Evolutionary conservation across 176 grass and related monocot genomes (phyloP), one percentile per base, ranked within the genome.

Genomic region (Carex pumila): DNA sequence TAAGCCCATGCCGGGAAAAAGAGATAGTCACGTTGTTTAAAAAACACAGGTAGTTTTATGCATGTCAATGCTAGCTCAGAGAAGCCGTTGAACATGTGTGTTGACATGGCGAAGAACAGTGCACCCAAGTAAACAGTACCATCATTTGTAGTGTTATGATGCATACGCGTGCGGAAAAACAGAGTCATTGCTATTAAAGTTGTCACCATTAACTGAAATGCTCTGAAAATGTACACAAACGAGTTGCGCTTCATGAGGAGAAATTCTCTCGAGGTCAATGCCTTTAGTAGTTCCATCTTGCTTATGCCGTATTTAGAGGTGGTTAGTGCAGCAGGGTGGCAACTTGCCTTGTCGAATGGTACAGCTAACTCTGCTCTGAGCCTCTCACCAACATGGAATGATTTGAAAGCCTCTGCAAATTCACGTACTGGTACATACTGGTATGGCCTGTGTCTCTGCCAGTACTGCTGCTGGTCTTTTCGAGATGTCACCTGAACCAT

Each of bases 1-100:
- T 94, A 94, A 31, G 88, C 83, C 92, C 92, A 94, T 61, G 90
- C 56, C 6, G 92, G 92, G 63, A 88, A 91, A 80, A 94, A 94
- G 79, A 89, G 87, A 79, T 81, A 88, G 71, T 91, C 92, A 19
- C 90, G 87, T 86, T 94, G 92, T 80, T 94, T 94, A 69, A 88
- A 94, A 84, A 94, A 94, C 47, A 94, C 88, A 0, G 92, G 92
- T 64, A 94, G 78, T 71, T 94, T 94, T 29, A 91, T 84, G 65
- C 85, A 86, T 65, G 90, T 91, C 85, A 94, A 84, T 22, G 92
- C 90, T 12, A 94, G 76, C 75, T 94, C 92, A 1, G 92, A 88
- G 80, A 94, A 91, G 31, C 92, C 92, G 29, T 91, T 94, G 62
- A 94, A 94, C 80, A 91, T 86, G 84, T 82, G 75, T 0, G 83